Evolutionary conservation across 108 stramenopile species (phyloP), one percentile per base, ranked within the genome.

Genomic region (Skeletonema costatum): DNA sequence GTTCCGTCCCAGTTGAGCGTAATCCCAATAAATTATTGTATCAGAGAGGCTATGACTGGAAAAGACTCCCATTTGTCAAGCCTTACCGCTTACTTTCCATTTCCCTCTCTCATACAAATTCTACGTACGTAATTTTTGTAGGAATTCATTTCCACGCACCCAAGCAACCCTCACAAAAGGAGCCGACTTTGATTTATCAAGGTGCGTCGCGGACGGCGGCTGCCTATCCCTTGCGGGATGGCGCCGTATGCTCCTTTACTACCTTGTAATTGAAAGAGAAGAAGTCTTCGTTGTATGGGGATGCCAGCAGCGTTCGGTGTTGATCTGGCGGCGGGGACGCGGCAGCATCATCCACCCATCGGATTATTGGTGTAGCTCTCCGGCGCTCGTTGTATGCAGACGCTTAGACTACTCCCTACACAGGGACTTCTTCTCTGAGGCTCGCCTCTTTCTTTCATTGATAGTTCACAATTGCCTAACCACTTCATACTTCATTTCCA

Each of bases 121-220:
- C 16, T 46, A 46, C 44, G 2, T 46, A 46, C 44, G 44, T n/a
- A n/a, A 25, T 4, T 8, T 25, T 0, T 10, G 53, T 56, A 56
- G 53, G 53, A 56, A 56, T 56, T 25, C 1, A 1, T 9, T 10
- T 56, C 53, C 9, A 56, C 53, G 1, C 7, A 46, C 11, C 14
- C 7, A 4, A 6, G 4, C 0, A 29, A n/a, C 3, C 3, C 50
- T 19, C 53, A 56, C 6, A 56, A 56, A 56, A 56, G 53, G 53
- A 56, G 53, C 53, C 53, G 53, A 56, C 53, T 25, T 56, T 46
- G 44, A n/a, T 73, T 73, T 64, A 35, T 39, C 29, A 62, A 80
- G 79, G 79, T 80, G 79, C 79, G 79, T 80, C 79, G 79, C 73
- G 73, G 79, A 80, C 79, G 79, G 79, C 78, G 78, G 78, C 73